Conservation (phyloP, 2,329 filamentous ascomycete species). For the Botrytis porri region DNA sequence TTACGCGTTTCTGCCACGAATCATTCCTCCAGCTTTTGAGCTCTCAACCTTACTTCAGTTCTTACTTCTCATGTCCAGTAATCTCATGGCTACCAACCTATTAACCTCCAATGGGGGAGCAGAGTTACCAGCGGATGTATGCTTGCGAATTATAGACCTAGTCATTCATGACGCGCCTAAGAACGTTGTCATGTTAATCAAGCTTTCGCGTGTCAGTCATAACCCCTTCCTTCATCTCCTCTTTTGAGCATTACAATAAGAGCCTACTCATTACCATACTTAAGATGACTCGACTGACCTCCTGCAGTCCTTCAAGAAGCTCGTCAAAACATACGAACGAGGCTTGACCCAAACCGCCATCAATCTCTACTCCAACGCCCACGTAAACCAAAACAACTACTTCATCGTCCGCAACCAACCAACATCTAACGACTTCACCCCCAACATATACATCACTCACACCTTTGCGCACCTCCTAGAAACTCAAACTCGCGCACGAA, state of each 20-base stretch:
- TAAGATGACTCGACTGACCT: not conserved
- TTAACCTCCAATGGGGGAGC: slow-evolving; percentile 1
- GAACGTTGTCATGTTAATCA: not conserved
- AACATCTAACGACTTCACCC: not conserved
- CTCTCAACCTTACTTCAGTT: not conserved
- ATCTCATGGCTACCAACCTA: slow-evolving; percentile 9
- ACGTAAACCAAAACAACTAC: not conserved
- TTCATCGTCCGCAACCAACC: not conserved
- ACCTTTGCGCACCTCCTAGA: slow-evolving; percentile 7
- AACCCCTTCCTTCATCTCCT: not conserved
- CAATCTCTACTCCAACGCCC: not conserved
- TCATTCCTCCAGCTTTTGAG: not conserved
- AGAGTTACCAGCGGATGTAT: slow-evolving; percentile 10
- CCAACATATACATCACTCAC: not conserved
- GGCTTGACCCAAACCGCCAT: not conserved
- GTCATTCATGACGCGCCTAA: not conserved
- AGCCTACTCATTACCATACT: not conserved
- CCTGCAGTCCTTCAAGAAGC: slow-evolving; percentile 9
- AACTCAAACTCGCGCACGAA: not conserved
- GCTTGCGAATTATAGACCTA: slow-evolving; percentile 10
- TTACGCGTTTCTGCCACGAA: not conserved
- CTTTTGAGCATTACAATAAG: not conserved
- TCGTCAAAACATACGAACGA: slow-evolving; percentile 13
- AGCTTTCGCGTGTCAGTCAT: slow-evolving; percentile 14
- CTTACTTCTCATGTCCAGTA: not conserved